These are phyloP conservation scores for Monosporozyma siamensis DNA, from an alignment of 805 yeast genomes.

Conservation along the genomic window DNA sequence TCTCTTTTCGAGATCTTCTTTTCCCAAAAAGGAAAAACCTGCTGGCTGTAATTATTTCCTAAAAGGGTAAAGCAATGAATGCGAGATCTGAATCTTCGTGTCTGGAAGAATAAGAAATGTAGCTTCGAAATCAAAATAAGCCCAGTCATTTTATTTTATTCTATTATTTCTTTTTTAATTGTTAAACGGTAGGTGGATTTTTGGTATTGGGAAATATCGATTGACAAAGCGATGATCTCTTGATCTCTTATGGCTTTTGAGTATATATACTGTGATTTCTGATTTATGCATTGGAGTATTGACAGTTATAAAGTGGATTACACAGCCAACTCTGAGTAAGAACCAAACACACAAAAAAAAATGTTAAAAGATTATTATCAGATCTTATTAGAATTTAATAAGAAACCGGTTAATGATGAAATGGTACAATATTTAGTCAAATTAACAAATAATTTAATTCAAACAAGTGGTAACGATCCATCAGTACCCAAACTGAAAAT, in stretches of 20 bases:
- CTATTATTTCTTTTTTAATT: no score
- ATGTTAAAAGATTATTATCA: conserved; percentile 13
- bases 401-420: conserved; percentile 20
- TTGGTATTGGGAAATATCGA: no score
- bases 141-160: not conserved
- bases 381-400: conserved; percentile 24
- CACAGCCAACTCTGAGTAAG: not conserved
- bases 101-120: no score
- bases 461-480: conserved; percentile 28
- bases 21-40: conserved; percentile 1
- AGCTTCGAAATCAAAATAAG: not conserved
- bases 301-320: no score
- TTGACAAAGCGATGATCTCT: no score
- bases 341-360: not conserved
- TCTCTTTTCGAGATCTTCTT: no score
- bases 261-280: no score
- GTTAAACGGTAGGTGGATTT: no score
- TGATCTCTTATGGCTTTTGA: no score
- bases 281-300: no score
- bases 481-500: conserved; percentile 38
- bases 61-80: not conserved
- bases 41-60: not conserved
- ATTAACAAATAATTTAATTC: conserved; percentile 21
- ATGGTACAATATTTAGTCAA: conserved; percentile 24
- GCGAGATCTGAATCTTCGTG: not conserved